These are phyloP conservation scores for Puccinellia tenuiflora DNA, from an alignment of 176 grass and related monocot genomes.

Conservation along the genomic window DNA sequence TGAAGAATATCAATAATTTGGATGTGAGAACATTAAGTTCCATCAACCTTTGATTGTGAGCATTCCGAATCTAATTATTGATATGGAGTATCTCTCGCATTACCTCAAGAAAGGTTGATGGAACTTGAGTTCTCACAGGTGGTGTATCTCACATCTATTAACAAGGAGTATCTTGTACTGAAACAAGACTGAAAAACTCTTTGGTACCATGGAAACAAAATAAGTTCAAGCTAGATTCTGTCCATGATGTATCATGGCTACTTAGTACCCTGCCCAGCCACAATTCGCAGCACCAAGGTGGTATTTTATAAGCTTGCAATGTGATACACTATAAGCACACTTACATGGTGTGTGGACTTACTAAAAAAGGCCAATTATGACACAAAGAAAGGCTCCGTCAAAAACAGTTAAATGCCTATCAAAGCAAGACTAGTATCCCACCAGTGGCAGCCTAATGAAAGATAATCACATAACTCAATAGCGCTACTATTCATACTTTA, in stretches of 20 bases:
- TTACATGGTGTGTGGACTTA: not conserved
- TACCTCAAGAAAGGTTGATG: not conserved
- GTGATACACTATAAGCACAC: not conserved
- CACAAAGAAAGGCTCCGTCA: not conserved
- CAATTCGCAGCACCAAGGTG: not conserved
- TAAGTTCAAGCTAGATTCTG: not conserved
- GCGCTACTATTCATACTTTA: not conserved
- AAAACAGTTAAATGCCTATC: not conserved
- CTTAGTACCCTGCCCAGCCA: not conserved
- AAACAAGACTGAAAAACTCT: not conserved
- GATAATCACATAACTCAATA: not conserved
- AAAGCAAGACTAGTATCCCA: not conserved
- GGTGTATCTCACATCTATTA: not conserved
- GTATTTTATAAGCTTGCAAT: not conserved
- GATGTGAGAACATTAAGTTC: too few species aligned
- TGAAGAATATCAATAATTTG: not conserved
- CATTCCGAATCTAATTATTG: not conserved
- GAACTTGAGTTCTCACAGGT: not conserved
- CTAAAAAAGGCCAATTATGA: not conserved
- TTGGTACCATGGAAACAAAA: not conserved
- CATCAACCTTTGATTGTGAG: too few species aligned
- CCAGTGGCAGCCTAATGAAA: not conserved
- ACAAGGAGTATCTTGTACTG: not conserved
- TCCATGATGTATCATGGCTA: not conserved
- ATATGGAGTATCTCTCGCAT: not conserved